A percentile compares a stretch with the other conserved stretches of the same genome.
Conservation (phyloP, 176 grass and related monocot genomes). For the Oryza punctata region DNA sequence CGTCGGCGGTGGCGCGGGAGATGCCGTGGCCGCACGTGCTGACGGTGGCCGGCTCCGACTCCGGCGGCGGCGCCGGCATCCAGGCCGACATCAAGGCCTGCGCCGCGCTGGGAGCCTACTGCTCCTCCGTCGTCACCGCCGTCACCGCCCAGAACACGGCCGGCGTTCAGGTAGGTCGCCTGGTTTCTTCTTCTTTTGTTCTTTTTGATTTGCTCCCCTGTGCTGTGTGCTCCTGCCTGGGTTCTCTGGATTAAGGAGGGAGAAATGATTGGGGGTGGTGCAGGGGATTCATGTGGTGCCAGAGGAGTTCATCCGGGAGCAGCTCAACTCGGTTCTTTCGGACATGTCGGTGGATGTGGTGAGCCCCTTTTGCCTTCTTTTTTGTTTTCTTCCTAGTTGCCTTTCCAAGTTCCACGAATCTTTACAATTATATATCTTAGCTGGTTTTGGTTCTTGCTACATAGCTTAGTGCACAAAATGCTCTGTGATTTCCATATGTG, state of each 20-base stretch:
- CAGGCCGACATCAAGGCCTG: constrained; percentile 95
- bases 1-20: not conserved
- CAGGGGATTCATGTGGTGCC: constrained; percentile 82
- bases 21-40: constrained; percentile 74
- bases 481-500: not conserved
- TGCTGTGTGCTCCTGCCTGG: not conserved
- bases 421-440: not conserved
- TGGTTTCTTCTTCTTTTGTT: not conserved
- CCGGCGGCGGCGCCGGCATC: constrained; percentile 79
- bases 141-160: constrained; percentile 95
- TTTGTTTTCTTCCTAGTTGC: not conserved
- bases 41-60: constrained; percentile 87
- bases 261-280: not conserved
- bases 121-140: constrained; percentile 85
- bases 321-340: constrained; percentile 80
- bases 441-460: not conserved
- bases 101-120: constrained; percentile 82
- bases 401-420: not conserved
- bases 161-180: constrained; percentile 71
- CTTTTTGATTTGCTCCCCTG: not conserved
- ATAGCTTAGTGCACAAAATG: not conserved
- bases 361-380: constrained; percentile 18
- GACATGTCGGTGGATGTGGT: constrained; percentile 98
- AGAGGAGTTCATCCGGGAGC: constrained; percentile 74
- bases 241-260: not conserved